These are phyloP conservation scores for Nitzschia sp. DNA, from an alignment of 108 stramenopile species.

Conservation along the genomic window DNA sequence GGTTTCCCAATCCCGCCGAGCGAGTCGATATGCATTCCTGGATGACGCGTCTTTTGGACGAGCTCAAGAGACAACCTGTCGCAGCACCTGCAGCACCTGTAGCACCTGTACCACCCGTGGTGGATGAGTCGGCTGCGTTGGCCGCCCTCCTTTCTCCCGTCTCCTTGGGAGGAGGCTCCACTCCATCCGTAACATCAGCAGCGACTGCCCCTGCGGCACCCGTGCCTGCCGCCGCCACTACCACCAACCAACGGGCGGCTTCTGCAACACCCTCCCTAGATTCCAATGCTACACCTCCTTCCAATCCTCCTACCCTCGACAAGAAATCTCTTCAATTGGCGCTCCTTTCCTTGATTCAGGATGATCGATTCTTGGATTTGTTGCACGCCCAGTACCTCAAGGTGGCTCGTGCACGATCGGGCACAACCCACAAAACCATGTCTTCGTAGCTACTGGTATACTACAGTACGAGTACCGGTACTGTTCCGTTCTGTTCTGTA, in stretches of 20 bases:
- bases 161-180: not conserved
- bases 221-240: not conserved
- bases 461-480: no score
- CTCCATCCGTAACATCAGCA: not conserved
- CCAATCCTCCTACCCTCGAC: constrained; percentile 47
- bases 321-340: constrained; percentile 82
- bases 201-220: not conserved
- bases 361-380: constrained; percentile 86
- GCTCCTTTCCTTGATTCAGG: constrained; percentile 77
- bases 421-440: constrained; percentile 9
- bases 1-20: constrained; percentile 75
- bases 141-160: constrained; percentile 8
- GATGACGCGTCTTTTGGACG: constrained; percentile 43
- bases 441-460: no score
- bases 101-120: not conserved
- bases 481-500: no score
- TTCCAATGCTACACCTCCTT: constrained; percentile 3
- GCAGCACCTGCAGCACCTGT: constrained; percentile 3
- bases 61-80: constrained; percentile 10
- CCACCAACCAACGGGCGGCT: not conserved
- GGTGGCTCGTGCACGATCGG: constrained; percentile 64
- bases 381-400: constrained; percentile 87
- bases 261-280: constrained; percentile 1
- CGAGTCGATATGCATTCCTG: constrained; percentile 45
- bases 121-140: constrained; percentile 5